A percentile compares a stretch with the other conserved stretches of the same genome.
Evolutionary conservation across 2,329 filamentous ascomycete genomes (phyloP).

Genomic region (Achaetomium macrosporum): DNA sequence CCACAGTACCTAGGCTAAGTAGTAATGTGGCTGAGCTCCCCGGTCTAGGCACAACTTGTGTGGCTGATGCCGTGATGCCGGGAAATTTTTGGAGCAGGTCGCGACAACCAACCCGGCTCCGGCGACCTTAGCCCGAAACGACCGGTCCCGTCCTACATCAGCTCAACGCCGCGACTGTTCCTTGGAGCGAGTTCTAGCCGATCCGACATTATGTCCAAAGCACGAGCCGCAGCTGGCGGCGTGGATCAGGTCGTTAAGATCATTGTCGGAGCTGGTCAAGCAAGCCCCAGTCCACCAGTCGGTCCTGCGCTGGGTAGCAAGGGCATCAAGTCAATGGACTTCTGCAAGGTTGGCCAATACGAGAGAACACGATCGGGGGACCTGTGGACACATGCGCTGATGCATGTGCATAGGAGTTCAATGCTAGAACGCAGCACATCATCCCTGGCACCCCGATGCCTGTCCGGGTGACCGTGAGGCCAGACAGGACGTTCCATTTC

Average conservation of each 20-base stretch:
- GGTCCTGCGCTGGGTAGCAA: conserved; percentile 94
- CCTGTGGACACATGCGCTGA: neutral
- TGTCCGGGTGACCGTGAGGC: conserved; percentile 82
- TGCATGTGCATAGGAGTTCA: conserved; percentile 71
- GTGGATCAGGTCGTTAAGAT: conserved; percentile 84
- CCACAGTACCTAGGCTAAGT: too few species aligned
- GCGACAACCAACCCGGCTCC: neutral
- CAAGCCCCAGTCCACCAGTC: conserved; percentile 89
- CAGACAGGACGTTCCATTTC: conserved; percentile 89
- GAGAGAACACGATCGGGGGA: neutral
- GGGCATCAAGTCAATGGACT: conserved; percentile 99
- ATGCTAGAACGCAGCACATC: conserved; percentile 85
- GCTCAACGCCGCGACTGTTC: neutral
- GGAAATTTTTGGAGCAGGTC: conserved; percentile 13
- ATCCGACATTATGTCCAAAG: conserved; percentile 45
- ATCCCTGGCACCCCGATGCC: conserved; percentile 78
- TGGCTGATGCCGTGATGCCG: too few species aligned
- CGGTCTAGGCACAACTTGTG: too few species aligned
- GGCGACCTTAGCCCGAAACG: neutral
- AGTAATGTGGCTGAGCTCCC: too few species aligned
- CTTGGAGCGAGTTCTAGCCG: conserved; percentile 5
- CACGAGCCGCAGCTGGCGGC: conserved; percentile 34
- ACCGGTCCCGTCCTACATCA: neutral
- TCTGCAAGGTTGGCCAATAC: conserved; percentile 71
- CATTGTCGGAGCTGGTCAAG: conserved; percentile 93